phyloP scores from a whole-genome alignment of 2,329 filamentous ascomycete genomes.

The Aspergillus pseudotamarii region DNA sequence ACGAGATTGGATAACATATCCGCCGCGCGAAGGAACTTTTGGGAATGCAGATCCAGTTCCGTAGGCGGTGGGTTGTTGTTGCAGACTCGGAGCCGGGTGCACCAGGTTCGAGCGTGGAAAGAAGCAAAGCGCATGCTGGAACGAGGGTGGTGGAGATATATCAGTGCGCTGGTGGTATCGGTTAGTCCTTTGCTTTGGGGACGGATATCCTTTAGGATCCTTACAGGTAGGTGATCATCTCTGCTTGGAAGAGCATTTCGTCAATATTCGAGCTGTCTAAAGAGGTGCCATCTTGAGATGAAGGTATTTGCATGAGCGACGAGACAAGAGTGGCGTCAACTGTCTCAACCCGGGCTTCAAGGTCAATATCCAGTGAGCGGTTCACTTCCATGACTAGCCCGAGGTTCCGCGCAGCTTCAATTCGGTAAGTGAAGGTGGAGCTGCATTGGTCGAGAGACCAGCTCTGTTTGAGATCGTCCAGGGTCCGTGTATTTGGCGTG shows the following conservation, averaged over 20 bases:
- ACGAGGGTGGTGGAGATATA: constrained; percentile 73
- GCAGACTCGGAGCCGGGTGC: constrained; percentile 16
- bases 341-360: constrained; percentile 44
- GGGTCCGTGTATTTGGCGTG: constrained; percentile 58
- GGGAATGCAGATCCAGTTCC: constrained; percentile 57
- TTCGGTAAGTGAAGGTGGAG: constrained; percentile 78
- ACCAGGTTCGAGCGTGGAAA: constrained; percentile 23
- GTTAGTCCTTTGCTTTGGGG: neutral
- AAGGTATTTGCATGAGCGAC: constrained; percentile 73
- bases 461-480: constrained; percentile 57
- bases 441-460: constrained; percentile 67
- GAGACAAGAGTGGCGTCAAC: constrained; percentile 55
- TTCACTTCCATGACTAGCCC: constrained; percentile 64
- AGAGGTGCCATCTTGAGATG: constrained; percentile 63
- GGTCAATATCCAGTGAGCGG: constrained; percentile 22
- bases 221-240: constrained; percentile 34
- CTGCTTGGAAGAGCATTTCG: constrained; percentile 50
- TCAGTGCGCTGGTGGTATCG: constrained; percentile 44
- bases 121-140: constrained; percentile 58
- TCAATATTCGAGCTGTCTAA: constrained; percentile 69
- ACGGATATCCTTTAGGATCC: neutral
- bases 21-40: constrained; percentile 77
- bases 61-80: constrained; percentile 2
- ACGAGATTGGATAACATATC: constrained; percentile 74
- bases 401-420: constrained; percentile 73